phyloP scores from a whole-genome alignment of 1,284 basidiomycete genomes.

The Heterobasidion occidentale region DNA sequence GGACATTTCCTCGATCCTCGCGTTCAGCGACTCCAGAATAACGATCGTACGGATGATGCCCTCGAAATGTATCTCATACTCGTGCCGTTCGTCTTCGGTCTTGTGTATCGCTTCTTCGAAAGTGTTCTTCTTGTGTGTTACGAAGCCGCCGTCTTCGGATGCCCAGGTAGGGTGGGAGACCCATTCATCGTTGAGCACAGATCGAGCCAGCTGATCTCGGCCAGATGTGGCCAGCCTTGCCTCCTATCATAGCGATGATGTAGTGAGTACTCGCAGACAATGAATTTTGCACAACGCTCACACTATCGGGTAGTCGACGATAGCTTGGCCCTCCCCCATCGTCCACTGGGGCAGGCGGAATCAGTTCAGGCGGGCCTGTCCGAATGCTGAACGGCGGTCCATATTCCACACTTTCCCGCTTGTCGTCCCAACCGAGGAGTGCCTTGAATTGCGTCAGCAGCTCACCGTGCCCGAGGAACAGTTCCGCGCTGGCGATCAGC shows the following conservation, averaged over 20 bases:
- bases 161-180: slow-evolving; percentile 98
- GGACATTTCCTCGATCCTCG: slow-evolving; percentile 85
- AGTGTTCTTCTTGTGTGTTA: slow-evolving; percentile 94
- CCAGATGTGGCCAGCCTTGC: slow-evolving; percentile 88
- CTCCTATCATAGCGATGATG: slow-evolving; percentile 49
- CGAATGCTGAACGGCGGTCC: slow-evolving; percentile 75
- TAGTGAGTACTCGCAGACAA: neutral
- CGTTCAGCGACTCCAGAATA: slow-evolving; percentile 84
- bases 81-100: slow-evolving; percentile 97
- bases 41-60: slow-evolving; percentile 89
- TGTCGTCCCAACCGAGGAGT: slow-evolving; percentile 73
- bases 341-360: slow-evolving; percentile 63
- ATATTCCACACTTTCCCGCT: slow-evolving; percentile 58
- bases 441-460: slow-evolving; percentile 85
- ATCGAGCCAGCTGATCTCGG: slow-evolving; percentile 91
- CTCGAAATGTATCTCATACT: slow-evolving; percentile 96
- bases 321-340: slow-evolving; percentile 86
- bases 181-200: slow-evolving; percentile 95
- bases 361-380: slow-evolving; percentile 57
- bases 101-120: slow-evolving; percentile 97
- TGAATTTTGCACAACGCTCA: slow-evolving; percentile 34
- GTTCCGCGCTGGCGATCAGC: slow-evolving; percentile 73
- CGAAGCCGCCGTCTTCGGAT: slow-evolving; percentile 91
- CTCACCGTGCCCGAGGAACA: slow-evolving; percentile 73
- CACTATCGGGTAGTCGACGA: slow-evolving; percentile 79